Percentiles rank a stretch among this genome's conserved stretches.
phyloP scores from a whole-genome alignment of 345 rosid genomes.

The Litchi chinensis region DNA sequence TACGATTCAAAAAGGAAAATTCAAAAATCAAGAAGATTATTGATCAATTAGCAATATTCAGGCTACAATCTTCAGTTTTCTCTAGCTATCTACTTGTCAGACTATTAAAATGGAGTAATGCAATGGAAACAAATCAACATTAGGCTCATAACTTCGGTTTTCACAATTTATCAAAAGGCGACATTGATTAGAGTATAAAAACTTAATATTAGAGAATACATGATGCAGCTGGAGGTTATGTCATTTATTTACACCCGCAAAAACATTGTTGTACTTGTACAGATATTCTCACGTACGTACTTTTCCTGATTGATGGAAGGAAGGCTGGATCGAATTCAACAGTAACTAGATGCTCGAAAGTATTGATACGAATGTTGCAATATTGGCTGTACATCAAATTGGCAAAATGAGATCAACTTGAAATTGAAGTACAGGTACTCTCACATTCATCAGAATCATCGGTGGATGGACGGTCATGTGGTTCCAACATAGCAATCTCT shows the following conservation, averaged over 20 bases:
- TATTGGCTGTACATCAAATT: background rate
- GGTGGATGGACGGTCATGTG: background rate
- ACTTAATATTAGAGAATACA: background rate
- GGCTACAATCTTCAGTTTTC: no score
- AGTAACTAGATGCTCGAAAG: background rate
- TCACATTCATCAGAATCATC: conserved; percentile 2
- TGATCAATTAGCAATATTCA: no score
- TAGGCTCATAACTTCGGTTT: background rate
- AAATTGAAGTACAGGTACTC: background rate
- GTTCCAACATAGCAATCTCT: conserved; percentile 16
- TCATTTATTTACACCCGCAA: background rate
- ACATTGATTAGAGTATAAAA: background rate
- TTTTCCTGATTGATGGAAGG: background rate
- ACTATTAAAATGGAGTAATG: no score
- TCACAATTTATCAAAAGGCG: background rate
- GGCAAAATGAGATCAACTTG: background rate
- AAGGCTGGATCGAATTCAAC: background rate
- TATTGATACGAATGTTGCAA: background rate
- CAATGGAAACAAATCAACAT: no score
- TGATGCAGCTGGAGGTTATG: background rate
- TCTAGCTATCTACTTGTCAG: no score
- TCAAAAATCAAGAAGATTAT: no score
- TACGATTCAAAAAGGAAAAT: no score
- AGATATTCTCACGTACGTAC: background rate
- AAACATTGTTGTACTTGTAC: background rate